phyloP scores from a whole-genome alignment of 75 land plant species.

The Selaginella tamariscina region DNA sequence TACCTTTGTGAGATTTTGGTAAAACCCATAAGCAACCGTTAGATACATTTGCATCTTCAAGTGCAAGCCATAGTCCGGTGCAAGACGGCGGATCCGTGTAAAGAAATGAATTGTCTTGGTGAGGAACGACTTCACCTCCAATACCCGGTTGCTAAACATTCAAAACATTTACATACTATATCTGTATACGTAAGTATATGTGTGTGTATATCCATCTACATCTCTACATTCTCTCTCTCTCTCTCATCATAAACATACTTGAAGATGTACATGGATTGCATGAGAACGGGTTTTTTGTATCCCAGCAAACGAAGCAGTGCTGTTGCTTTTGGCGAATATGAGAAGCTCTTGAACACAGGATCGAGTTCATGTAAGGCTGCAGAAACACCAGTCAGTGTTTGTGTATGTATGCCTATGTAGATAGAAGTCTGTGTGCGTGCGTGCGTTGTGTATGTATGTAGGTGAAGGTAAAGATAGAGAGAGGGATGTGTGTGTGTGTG shows the following conservation, averaged over 20 bases:
- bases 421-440: too few relatives aligned
- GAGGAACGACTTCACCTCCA: conserved; percentile 97
- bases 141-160: conserved; percentile 90
- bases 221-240: not conserved
- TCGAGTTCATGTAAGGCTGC: conserved; percentile 89
- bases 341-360: conserved; percentile 61
- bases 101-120: conserved; percentile 87
- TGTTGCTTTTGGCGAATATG: conserved; percentile 47
- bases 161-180: too few relatives aligned
- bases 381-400: too few relatives aligned
- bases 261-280: conserved; percentile 98
- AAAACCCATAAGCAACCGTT: conserved; percentile 97
- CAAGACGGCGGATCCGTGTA: conserved; percentile 73
- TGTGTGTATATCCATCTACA: not conserved
- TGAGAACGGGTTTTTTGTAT: conserved; percentile 63
- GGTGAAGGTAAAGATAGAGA: too few relatives aligned
- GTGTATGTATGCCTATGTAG: too few relatives aligned
- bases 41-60: conserved; percentile 72
- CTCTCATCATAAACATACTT: conserved; percentile 33
- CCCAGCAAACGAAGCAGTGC: conserved; percentile 44
- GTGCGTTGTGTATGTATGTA: too few relatives aligned
- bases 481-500: too few relatives aligned
- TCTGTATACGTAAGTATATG: not conserved
- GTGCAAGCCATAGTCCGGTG: conserved; percentile 81
- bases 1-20: conserved; percentile 91